A percentile compares a stretch with the other conserved stretches of the same genome.
phyloP scores from a whole-genome alignment of 768 basidiomycete genomes.

The Rhodotorula diobovata region DNA sequence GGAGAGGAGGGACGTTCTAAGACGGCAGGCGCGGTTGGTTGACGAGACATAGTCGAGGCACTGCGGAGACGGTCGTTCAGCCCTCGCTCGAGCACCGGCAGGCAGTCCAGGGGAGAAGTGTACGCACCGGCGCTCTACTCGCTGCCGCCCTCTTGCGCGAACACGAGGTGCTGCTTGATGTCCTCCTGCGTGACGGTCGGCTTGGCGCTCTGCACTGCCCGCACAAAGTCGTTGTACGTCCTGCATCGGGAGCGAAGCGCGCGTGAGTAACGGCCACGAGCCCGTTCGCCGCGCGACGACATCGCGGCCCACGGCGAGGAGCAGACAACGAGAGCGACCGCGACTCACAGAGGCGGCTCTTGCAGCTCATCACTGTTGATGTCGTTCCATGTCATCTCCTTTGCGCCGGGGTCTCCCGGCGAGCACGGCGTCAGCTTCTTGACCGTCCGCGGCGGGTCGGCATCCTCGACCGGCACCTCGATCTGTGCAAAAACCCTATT shows the following conservation, averaged over 20 bases:
- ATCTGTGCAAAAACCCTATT: slow-evolving; percentile 45
- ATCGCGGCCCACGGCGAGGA: too few relatives aligned
- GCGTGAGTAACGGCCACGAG: too few relatives aligned
- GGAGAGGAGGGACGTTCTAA: too few relatives aligned
- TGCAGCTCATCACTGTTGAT: slow-evolving; percentile 78
- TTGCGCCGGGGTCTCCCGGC: slow-evolving; percentile 77
- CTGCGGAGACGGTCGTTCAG: too few relatives aligned
- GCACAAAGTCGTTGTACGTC: slow-evolving; percentile 64
- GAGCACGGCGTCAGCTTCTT: slow-evolving; percentile 89
- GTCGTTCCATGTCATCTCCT: slow-evolving; percentile 85
- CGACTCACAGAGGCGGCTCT: slow-evolving; percentile 75
- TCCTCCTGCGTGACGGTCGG: slow-evolving; percentile 86
- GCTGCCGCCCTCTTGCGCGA: slow-evolving; percentile 50
- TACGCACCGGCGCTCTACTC: slow-evolving; percentile 13
- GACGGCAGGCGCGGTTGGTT: too few relatives aligned
- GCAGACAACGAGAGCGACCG: neutral
- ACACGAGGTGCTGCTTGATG: slow-evolving; percentile 59
- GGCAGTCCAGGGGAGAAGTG: neutral
- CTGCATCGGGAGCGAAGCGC: neutral
- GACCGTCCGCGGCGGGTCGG: slow-evolving; percentile 39
- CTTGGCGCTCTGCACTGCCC: slow-evolving; percentile 67
- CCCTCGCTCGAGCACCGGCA: too few relatives aligned
- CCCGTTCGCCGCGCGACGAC: too few relatives aligned
- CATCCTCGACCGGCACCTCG: slow-evolving; percentile 43
- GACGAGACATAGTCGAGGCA: too few relatives aligned